Conservation (phyloP, 768 basidiomycete genomes). For the Pleurotus pulmonarius region DNA sequence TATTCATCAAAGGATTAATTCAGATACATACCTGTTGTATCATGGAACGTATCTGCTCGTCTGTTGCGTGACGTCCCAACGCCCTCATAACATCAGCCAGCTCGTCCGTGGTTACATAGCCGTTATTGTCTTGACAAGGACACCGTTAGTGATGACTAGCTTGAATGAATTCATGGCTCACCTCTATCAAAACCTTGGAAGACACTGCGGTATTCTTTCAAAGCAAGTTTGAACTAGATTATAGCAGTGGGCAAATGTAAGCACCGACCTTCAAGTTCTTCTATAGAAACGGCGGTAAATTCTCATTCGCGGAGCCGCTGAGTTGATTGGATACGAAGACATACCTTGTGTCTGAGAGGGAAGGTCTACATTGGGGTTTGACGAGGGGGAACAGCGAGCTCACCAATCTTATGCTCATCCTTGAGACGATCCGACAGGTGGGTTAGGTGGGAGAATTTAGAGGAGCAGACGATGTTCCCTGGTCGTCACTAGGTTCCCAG, state of each 20-base stretch:
- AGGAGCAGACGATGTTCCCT: no score
- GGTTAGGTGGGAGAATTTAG: no score
- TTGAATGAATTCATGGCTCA: background rate
- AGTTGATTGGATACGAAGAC: no score
- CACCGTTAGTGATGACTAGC: background rate
- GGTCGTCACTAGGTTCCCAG: no score
- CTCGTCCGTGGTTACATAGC: conserved; percentile 46
- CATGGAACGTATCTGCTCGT: conserved; percentile 44
- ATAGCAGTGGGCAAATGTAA: background rate
- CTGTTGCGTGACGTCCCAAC: conserved; percentile 46
- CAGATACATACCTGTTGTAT: conserved; percentile 32
- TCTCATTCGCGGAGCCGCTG: background rate
- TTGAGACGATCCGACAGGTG: no score
- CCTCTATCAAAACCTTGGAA: conserved; percentile 6
- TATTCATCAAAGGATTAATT: background rate
- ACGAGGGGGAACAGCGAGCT: no score
- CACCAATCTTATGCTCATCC: no score
- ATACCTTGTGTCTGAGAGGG: no score
- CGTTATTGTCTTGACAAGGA: conserved; percentile 36
- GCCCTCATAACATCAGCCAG: conserved; percentile 47
- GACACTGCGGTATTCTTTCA: background rate
- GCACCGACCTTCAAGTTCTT: background rate
- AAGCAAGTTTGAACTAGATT: no score
- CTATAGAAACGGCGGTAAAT: background rate
- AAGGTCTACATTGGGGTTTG: no score